Conservation (phyloP, 306 rosid genomes). For the Senna siamea region DNA sequence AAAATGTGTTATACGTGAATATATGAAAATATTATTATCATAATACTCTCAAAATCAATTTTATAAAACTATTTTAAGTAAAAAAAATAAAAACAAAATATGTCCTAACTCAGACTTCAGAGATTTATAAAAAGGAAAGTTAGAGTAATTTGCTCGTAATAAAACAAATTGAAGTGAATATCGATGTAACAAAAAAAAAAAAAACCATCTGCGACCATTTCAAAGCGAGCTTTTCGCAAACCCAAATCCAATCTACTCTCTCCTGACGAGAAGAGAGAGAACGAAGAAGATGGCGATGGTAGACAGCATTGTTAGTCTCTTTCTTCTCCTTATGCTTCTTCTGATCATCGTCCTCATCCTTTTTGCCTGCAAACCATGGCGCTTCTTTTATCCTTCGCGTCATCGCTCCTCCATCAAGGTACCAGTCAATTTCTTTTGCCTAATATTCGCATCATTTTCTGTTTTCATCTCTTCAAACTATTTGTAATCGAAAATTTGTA, state of each 20-base stretch:
- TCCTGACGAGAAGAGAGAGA: constrained; percentile 49
- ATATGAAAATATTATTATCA: no score
- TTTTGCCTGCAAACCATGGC: constrained; percentile 95
- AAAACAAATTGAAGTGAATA: neutral
- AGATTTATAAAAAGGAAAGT: no score
- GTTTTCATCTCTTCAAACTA: no score
- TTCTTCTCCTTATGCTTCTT: constrained; percentile 88
- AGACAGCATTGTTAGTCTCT: constrained; percentile 62
- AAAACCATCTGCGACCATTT: constrained; percentile 60
- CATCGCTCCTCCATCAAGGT: constrained; percentile 66
- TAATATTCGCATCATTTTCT: neutral
- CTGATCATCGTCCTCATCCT: constrained; percentile 68
- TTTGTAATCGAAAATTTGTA: neutral
- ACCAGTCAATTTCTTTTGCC: neutral
- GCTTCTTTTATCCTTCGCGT: constrained; percentile 64
- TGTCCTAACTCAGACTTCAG: no score
- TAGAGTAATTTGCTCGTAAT: no score
- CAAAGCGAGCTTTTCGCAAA: constrained; percentile 87
- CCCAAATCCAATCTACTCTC: constrained; percentile 52
- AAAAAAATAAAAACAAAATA: no score
- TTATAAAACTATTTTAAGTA: no score
- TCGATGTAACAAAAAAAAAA: neutral
- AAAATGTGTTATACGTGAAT: no score
- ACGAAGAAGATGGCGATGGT: constrained; percentile 68
- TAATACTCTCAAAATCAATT: no score